Evolutionary conservation across 768 basidiomycete species (phyloP).

Genomic region (Tricholomella constricta): DNA sequence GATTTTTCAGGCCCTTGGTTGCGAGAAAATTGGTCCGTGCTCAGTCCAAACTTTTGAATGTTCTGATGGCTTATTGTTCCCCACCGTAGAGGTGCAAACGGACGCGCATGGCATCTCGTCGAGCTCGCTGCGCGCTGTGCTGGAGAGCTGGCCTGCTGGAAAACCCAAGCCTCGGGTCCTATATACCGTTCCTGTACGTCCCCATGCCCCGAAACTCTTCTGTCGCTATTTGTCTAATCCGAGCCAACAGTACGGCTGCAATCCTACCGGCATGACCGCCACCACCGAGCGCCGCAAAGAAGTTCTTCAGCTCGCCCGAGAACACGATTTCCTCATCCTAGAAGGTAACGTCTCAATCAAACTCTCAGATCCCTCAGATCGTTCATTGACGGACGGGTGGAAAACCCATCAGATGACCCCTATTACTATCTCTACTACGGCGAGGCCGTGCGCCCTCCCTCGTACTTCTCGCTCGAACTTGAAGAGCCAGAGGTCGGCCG

Average conservation of each 20-base stretch:
- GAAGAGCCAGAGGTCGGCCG: constrained; percentile 63
- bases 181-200: constrained; percentile 71
- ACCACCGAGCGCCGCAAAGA: constrained; percentile 63
- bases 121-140: constrained; percentile 49
- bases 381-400: too few relatives aligned
- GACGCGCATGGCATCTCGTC: constrained; percentile 69
- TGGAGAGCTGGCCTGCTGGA: constrained; percentile 67
- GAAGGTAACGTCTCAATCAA: constrained; percentile 57
- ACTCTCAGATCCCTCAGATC: not conserved
- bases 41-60: not conserved
- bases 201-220: not conserved
- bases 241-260: constrained; percentile 66
- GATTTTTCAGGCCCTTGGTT: constrained; percentile 49
- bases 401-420: constrained; percentile 58
- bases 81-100: constrained; percentile 59
- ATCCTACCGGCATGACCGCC: constrained; percentile 79
- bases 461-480: constrained; percentile 77
- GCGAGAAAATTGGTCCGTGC: constrained; percentile 54
- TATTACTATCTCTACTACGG: constrained; percentile 77
- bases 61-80: not conserved
- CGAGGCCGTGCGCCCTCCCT: constrained; percentile 54
- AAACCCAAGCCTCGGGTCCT: constrained; percentile 71
- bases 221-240: not conserved
- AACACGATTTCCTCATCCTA: constrained; percentile 75
- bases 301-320: constrained; percentile 66